Percentiles rank a stretch among this genome's conserved stretches.
Conservation (phyloP, 768 basidiomycete species). For the Collybiopsis luxurians region DNA sequence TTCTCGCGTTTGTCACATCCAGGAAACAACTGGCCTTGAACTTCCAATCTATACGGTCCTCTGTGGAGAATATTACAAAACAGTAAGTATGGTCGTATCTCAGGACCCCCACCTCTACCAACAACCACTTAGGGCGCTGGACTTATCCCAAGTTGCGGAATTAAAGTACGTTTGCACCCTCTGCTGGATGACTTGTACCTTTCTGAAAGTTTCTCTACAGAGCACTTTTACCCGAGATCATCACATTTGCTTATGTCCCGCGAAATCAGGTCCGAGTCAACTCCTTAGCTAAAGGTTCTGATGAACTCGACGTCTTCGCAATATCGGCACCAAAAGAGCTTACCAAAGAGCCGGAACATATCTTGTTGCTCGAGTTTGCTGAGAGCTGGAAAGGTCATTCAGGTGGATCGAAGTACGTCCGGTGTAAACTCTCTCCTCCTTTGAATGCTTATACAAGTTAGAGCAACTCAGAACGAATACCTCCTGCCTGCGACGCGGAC, state of each 20-base stretch:
- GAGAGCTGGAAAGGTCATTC: slow-evolving; percentile 36
- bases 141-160: slow-evolving; percentile 76
- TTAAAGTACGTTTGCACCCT: slow-evolving; percentile 54
- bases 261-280: slow-evolving; percentile 58
- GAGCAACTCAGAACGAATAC: neutral
- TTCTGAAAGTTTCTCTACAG: slow-evolving; percentile 30
- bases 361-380: slow-evolving; percentile 49
- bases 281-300: slow-evolving; percentile 21
- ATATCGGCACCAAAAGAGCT: slow-evolving; percentile 21
- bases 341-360: slow-evolving; percentile 40
- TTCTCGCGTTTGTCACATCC: slow-evolving; percentile 83
- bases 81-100: slow-evolving; percentile 41
- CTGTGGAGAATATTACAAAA: slow-evolving; percentile 80
- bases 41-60: slow-evolving; percentile 68
- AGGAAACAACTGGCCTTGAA: slow-evolving; percentile 79
- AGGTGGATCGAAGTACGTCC: slow-evolving; percentile 19
- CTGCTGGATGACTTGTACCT: neutral
- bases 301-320: slow-evolving; percentile 37
- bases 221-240: slow-evolving; percentile 75
- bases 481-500: slow-evolving; percentile 28
- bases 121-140: slow-evolving; percentile 59
- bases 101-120: neutral
- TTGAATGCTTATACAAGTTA: neutral
- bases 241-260: slow-evolving; percentile 83
- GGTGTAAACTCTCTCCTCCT: too few relatives aligned